These are phyloP conservation scores for Diaporthe helianthi DNA, from an alignment of 2,329 filamentous ascomycete genomes.

Conservation along the genomic window DNA sequence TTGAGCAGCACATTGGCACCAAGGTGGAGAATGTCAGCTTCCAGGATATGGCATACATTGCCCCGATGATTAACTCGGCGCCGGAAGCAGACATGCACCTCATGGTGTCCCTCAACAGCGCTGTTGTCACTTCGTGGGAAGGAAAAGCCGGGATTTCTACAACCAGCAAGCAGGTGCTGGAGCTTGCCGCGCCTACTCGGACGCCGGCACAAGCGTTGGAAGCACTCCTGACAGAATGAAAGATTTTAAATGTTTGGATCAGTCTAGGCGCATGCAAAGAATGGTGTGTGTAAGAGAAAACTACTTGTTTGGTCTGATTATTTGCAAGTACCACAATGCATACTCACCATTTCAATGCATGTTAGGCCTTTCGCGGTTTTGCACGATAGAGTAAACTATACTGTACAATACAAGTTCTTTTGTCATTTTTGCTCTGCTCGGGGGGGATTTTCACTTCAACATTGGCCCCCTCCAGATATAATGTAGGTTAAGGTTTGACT, in stretches of 20 bases:
- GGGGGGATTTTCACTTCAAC: too few species aligned
- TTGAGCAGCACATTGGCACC: neutral
- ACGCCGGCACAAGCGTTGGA: neutral
- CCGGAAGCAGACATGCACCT: neutral
- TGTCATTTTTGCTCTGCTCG: too few species aligned
- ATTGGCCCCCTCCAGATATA: too few species aligned
- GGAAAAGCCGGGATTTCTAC: neutral
- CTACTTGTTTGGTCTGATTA: neutral
- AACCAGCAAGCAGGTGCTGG: neutral
- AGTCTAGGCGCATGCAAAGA: neutral
- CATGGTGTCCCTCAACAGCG: neutral
- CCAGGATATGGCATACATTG: neutral
- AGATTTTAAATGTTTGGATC: neutral
- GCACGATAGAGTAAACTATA: too few species aligned
- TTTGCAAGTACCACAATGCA: too few species aligned
- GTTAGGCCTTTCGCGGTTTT: too few species aligned
- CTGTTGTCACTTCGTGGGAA: neutral
- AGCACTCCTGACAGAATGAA: neutral
- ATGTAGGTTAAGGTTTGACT: too few species aligned
- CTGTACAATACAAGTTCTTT: too few species aligned
- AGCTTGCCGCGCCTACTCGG: neutral
- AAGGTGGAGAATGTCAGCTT: slow-evolving; percentile 1
- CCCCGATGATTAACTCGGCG: neutral
- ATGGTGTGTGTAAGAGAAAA: neutral
- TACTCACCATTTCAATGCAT: too few species aligned